A percentile compares a stretch with the other conserved stretches of the same genome.
Conservation (phyloP, 306 rosid genomes). For the Dryas alaskensis region DNA sequence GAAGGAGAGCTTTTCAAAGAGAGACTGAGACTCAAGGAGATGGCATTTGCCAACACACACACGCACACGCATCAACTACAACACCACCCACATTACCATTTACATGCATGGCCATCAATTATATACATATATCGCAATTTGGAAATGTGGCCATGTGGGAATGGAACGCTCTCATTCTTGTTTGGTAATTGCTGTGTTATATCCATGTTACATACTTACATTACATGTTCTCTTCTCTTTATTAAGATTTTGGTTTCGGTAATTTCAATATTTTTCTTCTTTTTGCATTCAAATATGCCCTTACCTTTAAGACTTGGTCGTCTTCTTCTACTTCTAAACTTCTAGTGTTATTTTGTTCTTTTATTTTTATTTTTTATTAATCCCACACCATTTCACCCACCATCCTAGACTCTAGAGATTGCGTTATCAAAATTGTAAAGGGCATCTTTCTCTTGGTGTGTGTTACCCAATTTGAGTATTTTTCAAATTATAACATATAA, state of each 20-base stretch:
- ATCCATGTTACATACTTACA: neutral
- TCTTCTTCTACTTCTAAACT: neutral
- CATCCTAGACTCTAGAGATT: neutral
- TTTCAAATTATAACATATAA: neutral
- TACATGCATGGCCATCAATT: conserved; percentile 16
- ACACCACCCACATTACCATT: neutral
- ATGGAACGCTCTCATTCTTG: conserved; percentile 2
- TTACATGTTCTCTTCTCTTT: neutral
- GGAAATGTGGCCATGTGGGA: neutral
- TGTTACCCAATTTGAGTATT: neutral
- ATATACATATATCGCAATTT: neutral
- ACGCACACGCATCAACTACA: neutral
- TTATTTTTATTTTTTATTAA: neutral
- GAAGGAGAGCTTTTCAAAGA: neutral
- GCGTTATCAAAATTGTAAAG: neutral
- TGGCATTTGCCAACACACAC: conserved; percentile 11
- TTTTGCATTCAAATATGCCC: neutral
- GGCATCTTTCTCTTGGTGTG: neutral
- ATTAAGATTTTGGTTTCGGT: neutral
- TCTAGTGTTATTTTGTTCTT: neutral
- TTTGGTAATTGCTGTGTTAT: neutral
- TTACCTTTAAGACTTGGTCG: neutral
- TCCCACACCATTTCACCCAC: conserved; percentile 13
- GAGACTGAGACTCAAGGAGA: neutral
- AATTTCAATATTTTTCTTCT: neutral